Base-by-base conservation (phyloP, 176 grass and related monocot genomes). In the Thalia dealbata region DNA sequence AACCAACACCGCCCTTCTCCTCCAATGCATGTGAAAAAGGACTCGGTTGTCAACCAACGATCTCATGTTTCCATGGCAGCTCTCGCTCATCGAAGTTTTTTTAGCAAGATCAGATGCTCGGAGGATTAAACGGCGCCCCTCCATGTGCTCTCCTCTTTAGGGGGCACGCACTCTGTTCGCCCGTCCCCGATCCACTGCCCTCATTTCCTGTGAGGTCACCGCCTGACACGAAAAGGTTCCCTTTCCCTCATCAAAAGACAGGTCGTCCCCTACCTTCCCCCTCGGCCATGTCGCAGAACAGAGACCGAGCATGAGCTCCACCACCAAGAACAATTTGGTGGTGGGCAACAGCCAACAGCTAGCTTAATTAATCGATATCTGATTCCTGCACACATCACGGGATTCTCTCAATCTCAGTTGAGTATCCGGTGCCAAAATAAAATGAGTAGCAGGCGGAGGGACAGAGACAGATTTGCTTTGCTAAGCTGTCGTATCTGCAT, bases 381-480 rank as follows among this genome's bases (percentile, higher is more conserved):
- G 6, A 7, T 8, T 13, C 6, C 45, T 48, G 11, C 45, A 48
- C 11, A 48, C 45, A 48, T 58, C 54, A 58, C 21, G 18, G 26
- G 25, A 63, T 63, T 28, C 61, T 14, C 23, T 63, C 61, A 63
- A 63, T 63, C 61, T 28, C 23, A 63, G 61, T 63, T n/a, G n/a
- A n/a, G n/a, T n/a, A 0, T 63, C 61, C 7, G 19, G 35, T 43
- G 19, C 32, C 27, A 68, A 68, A 43, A 68, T 44, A 7, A 44
- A 43, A 38, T 38, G 32, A 68, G 65, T 16, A 67, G 32, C 32
- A 41, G 38, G 4, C 32, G 32, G 32, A 38, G 32, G 4, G 32
- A 38, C 32, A 38, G 1, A 1, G 32, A 68, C 38, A 45, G 65
- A 45, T 44, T n/a, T 45, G 65, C 65, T 68, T 44, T 10, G 65